Percentiles rank a stretch among this genome's conserved stretches.
Evolutionary conservation across 768 basidiomycete species (phyloP).

Genomic region (Rhizopogon sp.): DNA sequence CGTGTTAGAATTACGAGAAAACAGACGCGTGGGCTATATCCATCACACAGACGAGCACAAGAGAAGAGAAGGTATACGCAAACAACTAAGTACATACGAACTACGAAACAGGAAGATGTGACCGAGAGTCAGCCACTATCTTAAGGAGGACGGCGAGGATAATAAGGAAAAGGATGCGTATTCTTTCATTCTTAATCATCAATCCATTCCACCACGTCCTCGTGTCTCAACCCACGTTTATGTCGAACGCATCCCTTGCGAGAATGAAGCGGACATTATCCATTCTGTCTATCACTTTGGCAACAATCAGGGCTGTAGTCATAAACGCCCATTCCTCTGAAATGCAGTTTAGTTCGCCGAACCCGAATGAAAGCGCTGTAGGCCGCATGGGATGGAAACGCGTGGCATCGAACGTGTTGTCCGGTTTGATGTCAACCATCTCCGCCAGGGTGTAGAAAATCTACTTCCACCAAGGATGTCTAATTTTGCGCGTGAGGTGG

Average conservation of each 20-base stretch:
- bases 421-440: conserved; percentile 28
- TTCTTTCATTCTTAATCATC: conserved; percentile 12
- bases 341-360: conserved; percentile 30
- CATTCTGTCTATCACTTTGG: conserved; percentile 33
- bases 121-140: no score
- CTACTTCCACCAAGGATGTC: conserved; percentile 10
- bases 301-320: conserved; percentile 44
- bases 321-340: conserved; percentile 47
- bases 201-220: conserved; percentile 44
- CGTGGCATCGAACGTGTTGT: conserved; percentile 38
- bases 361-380: conserved; percentile 40
- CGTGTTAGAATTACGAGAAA: no score
- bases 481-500: conserved; percentile 4
- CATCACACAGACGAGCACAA: no score
- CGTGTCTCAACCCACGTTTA: conserved; percentile 16
- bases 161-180: not conserved
- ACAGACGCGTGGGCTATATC: no score
- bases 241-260: conserved; percentile 1
- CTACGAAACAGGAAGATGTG: no score
- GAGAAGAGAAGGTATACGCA: no score
- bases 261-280: conserved; percentile 21
- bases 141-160: not conserved
- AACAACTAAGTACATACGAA: no score
- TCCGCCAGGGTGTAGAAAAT: conserved; percentile 9
- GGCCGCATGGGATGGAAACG: conserved; percentile 27